Conservation (phyloP, 75 land plant species). For the Pseudotsuga menziesii region DNA sequence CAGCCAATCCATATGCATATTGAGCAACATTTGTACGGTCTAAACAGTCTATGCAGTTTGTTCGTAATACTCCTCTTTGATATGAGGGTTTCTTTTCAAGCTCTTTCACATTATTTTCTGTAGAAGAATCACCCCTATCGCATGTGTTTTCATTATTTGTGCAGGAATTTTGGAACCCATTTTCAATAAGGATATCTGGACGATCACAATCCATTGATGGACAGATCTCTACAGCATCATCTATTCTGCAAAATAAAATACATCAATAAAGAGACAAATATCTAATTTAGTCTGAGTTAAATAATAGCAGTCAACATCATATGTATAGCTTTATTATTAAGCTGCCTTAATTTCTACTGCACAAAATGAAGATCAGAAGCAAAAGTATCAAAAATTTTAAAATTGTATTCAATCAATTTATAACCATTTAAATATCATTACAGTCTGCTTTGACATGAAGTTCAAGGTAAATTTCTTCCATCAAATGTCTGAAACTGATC, state of each 20-base stretch:
- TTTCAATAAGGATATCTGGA: not conserved
- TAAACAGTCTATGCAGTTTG: conserved; percentile 84
- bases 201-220: not conserved
- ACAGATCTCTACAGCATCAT: not conserved
- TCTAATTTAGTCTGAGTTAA: not conserved
- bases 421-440: not conserved
- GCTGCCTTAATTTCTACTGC: not conserved
- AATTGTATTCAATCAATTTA: not conserved
- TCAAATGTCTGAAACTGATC: not conserved
- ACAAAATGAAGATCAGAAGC: not conserved
- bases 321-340: not conserved
- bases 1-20: conserved; percentile 71
- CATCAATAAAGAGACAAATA: not conserved
- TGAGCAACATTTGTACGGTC: conserved; percentile 74
- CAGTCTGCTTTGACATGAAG: not conserved
- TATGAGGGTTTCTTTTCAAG: conserved; percentile 13
- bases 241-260: not conserved
- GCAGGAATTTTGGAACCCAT: too few relatives aligned
- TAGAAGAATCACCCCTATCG: too few relatives aligned
- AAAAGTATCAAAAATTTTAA: not conserved
- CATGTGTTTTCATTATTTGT: too few relatives aligned
- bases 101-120: not conserved
- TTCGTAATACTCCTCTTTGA: conserved; percentile 68
- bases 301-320: not conserved
- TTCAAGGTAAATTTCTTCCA: not conserved